Evolutionary conservation across 169 alveolate genomes (phyloP).

Genomic region (Plasmodium vinckei): DNA sequence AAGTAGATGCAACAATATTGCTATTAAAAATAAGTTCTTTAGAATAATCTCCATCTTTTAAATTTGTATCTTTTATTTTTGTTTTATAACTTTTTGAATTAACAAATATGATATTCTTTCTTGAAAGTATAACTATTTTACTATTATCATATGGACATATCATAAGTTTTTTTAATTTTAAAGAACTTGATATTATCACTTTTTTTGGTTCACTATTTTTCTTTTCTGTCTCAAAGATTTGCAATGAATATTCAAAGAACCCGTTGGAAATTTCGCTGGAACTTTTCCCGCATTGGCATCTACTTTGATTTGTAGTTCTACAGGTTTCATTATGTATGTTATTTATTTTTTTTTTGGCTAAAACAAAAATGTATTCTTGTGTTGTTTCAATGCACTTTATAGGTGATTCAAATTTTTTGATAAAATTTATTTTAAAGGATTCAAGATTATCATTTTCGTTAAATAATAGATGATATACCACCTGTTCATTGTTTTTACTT

Average conservation of each 20-base stretch:
- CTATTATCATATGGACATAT: conserved; percentile 61
- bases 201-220: background rate
- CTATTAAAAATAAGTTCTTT: conserved; percentile 43
- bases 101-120: conserved; percentile 20
- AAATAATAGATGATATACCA: conserved; percentile 18
- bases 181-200: background rate
- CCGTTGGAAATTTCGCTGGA: background rate
- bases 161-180: conserved; percentile 14
- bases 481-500: background rate
- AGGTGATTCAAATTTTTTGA: background rate
- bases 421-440: conserved; percentile 10
- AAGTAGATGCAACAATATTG: conserved; percentile 27
- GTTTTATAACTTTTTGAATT: background rate
- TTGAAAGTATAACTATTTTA: conserved; percentile 41
- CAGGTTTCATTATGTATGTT: background rate
- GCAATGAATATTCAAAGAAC: conserved; percentile 1
- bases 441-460: conserved; percentile 20
- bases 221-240: background rate
- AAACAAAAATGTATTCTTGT: conserved; percentile 13
- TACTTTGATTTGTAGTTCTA: background rate
- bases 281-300: background rate
- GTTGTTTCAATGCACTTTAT: conserved; percentile 18
- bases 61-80: conserved; percentile 5
- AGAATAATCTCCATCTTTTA: background rate
- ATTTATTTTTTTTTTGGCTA: conserved; percentile 9